Base-by-base conservation (phyloP, 768 basidiomycete genomes). In the Lentinus brumalis region DNA sequence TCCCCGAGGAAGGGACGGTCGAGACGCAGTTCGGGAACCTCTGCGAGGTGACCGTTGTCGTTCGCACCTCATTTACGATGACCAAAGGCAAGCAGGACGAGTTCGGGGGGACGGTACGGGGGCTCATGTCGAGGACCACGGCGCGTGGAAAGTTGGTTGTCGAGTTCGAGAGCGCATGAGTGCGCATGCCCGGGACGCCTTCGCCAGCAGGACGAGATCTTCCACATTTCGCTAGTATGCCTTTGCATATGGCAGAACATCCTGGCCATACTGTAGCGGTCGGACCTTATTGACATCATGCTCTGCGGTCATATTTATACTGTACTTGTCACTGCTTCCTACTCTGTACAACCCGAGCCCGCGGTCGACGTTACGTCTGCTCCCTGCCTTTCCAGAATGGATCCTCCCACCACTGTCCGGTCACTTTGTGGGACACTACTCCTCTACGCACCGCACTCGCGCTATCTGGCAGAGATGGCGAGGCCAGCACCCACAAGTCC, bases 401-500 rank as follows among this genome's bases (percentile, higher is more conserved):
- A 65, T 89, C 81, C 38, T 81, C 76, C 75, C 77, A 79, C 87
- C 88, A 91, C 29, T 79, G 68, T 29, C 81, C 83, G 35, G 77
- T 71, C 45, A 85, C 69, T 66, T 74, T 79, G 49, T 78, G 75
- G 49, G 86, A 67, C 4, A 69, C 73, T 15, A 82, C 71, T 59
- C 60, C 67, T 62, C 86, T 77, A 21, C 83, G 85, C 44, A 76
- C 79, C 31, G 69, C 59, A 62, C 86, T 86, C 35, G 8, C 26
- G 1, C 9, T 32, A n/a, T 49, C 46, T 5, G 46, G 6, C 1
- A 35, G 64, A 0, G 74, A 70, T 1, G 78, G 76, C 21, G 67
- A 65, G 60, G 79, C 75, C 55, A 93, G 74, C 74, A 78, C 82
- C 88, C 88, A 92, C 4, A 92, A 69, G 59, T 90, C 85, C 10